These are phyloP conservation scores for Guadua angustifolia DNA, from an alignment of 176 grass and related monocot species.

Conservation along the genomic window DNA sequence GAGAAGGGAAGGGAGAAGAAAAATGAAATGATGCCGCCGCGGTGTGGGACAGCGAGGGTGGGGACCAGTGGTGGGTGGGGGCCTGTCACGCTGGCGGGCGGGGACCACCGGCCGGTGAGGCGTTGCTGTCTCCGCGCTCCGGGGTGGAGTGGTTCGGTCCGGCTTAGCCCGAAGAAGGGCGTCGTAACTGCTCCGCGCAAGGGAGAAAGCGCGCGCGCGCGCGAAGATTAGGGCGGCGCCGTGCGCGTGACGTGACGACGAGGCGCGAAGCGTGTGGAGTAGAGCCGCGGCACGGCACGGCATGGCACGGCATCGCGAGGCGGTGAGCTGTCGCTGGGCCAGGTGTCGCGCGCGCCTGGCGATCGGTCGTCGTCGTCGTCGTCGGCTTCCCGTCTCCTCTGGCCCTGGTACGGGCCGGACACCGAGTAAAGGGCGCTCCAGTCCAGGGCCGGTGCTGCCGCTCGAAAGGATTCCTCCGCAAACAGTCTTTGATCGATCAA, in stretches of 20 bases:
- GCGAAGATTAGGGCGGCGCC: no score
- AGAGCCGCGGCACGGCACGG: not conserved
- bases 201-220: no score
- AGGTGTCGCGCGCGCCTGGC: not conserved
- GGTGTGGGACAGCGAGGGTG: constrained; percentile 5
- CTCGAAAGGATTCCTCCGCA: no score
- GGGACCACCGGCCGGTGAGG: constrained; percentile 45
- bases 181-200: constrained; percentile 35
- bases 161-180: not conserved
- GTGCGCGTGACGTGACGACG: not conserved
- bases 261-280: constrained; percentile 35
- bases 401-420: constrained; percentile 4
- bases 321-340: not conserved
- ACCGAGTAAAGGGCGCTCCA: not conserved
- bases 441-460: not conserved
- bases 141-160: not conserved
- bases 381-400: not conserved
- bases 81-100: constrained; percentile 36
- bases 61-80: constrained; percentile 19
- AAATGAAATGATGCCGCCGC: not conserved
- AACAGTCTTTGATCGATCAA: no score
- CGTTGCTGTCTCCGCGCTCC: constrained; percentile 42
- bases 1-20: not conserved
- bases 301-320: constrained; percentile 25
- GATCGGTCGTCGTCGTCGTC: not conserved